Evolutionary conservation across 2,329 filamentous ascomycete genomes (phyloP), one percentile per base, ranked within the genome.

Genomic region (Hortaea werneckii): DNA sequence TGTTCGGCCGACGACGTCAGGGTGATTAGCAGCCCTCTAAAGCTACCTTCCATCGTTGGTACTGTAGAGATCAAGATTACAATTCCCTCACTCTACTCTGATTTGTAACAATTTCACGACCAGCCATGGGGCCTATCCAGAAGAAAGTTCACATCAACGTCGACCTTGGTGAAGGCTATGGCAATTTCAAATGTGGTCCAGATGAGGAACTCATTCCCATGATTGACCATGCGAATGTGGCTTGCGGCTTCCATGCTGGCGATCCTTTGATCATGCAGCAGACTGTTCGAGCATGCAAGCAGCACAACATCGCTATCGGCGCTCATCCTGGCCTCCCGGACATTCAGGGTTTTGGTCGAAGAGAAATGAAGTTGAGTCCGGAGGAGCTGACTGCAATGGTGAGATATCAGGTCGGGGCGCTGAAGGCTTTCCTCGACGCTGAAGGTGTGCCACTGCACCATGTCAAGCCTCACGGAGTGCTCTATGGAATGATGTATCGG

Each of bases 301-400:
- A 70, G 37, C 72, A 79, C 60, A 68, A 69, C 47, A 71, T 83
- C 49, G 69, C 68, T 42, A 65, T 77, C 5, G 80, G 80, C 6
- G 80, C 80, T 0, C 80, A 84, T 53, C 80, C 80, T 0, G 78
- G 79, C 1, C 66, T 82, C 0, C 78, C 76, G n/a, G 80, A 83
- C 57, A 68, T 81, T 20, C 72, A 78, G 62, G 80, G 80, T 6
- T 83, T 83, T 54, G 80, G 80, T 2, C 68, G 80, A 1, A 71
- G 80, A 12, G 73, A 78, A 50, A 82, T 83, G 60, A 74, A 76
- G 39, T 68, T 83, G 54, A 64, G 68, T 1, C 49, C 52, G 7
- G 52, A 56, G 40, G 56, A 58, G 42, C 34, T 58, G 5, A 58
- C 56, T 1, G 75, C 77, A 6, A 73, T 76, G 50, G 69, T 42